Base-by-base conservation (phyloP, 2,329 filamentous ascomycete genomes). In the Metarhizium robertsii region DNA sequence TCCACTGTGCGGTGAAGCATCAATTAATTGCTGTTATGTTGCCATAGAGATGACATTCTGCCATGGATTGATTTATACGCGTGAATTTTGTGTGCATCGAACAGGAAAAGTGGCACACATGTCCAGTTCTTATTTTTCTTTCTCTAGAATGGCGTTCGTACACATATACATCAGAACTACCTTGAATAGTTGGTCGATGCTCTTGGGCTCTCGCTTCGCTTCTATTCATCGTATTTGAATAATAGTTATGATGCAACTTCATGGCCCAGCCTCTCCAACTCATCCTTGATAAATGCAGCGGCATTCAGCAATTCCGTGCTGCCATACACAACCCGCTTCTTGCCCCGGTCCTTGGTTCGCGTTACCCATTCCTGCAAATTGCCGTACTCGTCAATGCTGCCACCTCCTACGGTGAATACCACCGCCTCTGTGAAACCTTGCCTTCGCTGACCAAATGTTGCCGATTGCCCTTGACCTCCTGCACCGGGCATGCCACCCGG, bases 321-420 rank as follows among this genome's bases (percentile, higher is more conserved):
- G 18, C 94, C 94, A 70, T 99, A 99, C 1, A 97, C 88, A 10
- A 99, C 88, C 60, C 91, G 80, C 71, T 89, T 87, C 69, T 83
- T 87, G 25, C 83, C 79, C 8, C 83, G 80, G 55, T 82, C 80
- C 14, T 83, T 83, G 4, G 90, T 91, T 61, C 92, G 80, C 69
- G 83, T 84, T 5, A 92, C 90, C 94, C 94, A 99, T 67, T 97
- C 94, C 68, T 96, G 90, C 68, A 99, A 70, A 71, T 99, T 99
- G 20, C 92, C 92, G 68, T 97, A 99, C 70, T 99, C 94, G 64
- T 99, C 94, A 89, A 99, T 97, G 68, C 91, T 96, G 46, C 94
- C 94, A 50, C 95, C 94, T 4, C 94, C 94, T 3, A 95, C 90
- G 0, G 90, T 92, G 67, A 96, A 96, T n/a, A 96, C 90, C 54